A percentile compares a stretch with the other conserved stretches of the same genome.
Conservation (phyloP, 352 stramenopile genomes). For the Pythium monospermum region DNA sequence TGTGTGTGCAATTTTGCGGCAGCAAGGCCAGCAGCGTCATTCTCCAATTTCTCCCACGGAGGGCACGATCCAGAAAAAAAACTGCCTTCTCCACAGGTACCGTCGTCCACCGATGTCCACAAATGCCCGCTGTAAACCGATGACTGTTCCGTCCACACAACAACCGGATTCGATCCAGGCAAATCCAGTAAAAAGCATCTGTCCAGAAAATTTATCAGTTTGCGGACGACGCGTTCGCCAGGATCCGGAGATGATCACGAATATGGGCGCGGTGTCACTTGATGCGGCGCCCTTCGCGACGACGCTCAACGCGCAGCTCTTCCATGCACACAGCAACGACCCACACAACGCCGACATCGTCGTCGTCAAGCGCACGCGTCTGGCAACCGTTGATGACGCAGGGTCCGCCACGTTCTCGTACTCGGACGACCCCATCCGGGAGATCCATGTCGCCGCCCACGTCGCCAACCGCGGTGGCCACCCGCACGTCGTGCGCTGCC, state of each 20-base stretch:
- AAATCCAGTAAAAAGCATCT: background rate
- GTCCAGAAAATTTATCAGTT: background rate
- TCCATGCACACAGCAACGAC: slow-evolving; percentile 1
- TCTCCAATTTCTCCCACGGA: no score
- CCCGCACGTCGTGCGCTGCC: slow-evolving; percentile 15
- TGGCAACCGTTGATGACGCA: background rate
- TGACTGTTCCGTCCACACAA: no score
- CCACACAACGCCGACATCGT: background rate
- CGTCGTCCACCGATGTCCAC: no score
- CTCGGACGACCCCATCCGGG: slow-evolving; percentile 12
- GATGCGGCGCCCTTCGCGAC: slow-evolving; percentile 8
- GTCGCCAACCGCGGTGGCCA: slow-evolving; percentile 14
- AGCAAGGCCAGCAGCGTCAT: no score
- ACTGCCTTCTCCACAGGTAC: no score
- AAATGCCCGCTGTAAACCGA: no score
- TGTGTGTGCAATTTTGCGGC: no score
- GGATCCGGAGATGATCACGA: background rate
- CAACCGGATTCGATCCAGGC: no score
- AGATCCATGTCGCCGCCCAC: slow-evolving; percentile 12
- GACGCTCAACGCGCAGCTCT: slow-evolving; percentile 14
- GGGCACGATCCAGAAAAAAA: no score
- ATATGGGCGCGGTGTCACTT: slow-evolving; percentile 3
- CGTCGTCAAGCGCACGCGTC: slow-evolving; percentile 39
- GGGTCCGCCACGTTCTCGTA: slow-evolving; percentile 28
- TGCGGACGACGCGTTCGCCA: background rate